Conservation (phyloP, 331 rosid species). For the Arachis monticola region DNA sequence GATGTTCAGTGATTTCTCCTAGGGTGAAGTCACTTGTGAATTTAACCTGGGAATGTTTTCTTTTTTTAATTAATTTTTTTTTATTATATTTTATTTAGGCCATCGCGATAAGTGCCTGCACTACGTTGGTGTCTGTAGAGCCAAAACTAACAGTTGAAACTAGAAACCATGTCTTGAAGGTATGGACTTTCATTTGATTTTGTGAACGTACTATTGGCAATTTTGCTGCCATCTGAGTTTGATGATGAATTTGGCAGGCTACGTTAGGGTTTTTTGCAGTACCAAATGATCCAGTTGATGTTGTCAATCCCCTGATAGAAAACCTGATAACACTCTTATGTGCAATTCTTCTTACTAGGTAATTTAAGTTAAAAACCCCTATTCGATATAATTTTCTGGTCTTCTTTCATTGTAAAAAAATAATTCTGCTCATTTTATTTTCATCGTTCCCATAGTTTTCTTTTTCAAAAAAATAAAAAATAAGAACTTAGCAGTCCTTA, state of each 20-base stretch:
- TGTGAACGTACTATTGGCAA: constrained; percentile 13
- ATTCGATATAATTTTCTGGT: constrained; percentile 18
- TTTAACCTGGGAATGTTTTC: constrained; percentile 36
- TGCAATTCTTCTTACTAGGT: constrained; percentile 98
- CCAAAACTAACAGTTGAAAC: constrained; percentile 95
- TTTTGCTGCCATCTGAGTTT: constrained; percentile 37
- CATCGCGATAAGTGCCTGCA: constrained; percentile 96
- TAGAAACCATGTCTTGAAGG: constrained; percentile 92
- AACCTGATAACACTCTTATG: constrained; percentile 92
- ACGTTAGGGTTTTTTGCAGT: constrained; percentile 95
- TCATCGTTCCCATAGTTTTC: constrained; percentile 1
- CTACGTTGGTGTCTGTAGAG: constrained; percentile 95
- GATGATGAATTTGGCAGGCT: constrained; percentile 70
- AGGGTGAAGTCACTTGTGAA: constrained; percentile 28
- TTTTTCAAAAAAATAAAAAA: background rate
- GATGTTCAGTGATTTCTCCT: constrained; percentile 28
- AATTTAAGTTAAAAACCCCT: constrained; percentile 37
- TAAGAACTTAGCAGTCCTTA: background rate
- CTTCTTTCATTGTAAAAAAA: constrained; percentile 28
- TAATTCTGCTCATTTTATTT: constrained; percentile 24
- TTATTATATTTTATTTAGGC: constrained; percentile 59
- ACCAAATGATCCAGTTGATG: constrained; percentile 88
- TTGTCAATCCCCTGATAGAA: constrained; percentile 76
- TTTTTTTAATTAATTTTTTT: constrained; percentile 5
- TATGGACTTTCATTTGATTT: constrained; percentile 42